Conservation (phyloP, 1,139 yeast species). For the Scheffersomyces illinoinensis region DNA sequence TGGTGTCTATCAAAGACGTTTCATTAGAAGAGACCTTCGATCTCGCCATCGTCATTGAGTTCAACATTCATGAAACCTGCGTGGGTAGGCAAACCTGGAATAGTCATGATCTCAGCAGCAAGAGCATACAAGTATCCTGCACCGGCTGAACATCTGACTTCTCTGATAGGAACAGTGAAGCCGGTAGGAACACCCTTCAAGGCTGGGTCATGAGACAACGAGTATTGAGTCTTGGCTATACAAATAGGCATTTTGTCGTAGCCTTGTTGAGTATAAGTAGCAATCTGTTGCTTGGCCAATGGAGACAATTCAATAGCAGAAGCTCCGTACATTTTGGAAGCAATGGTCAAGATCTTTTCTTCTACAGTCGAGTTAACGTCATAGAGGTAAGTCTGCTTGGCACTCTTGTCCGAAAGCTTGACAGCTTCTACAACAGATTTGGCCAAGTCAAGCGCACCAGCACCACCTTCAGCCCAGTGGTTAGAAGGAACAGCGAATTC, state of each 20-base stretch:
- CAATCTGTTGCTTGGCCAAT: constrained; percentile 66
- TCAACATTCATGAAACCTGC: constrained; percentile 86
- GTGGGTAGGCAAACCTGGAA: constrained; percentile 81
- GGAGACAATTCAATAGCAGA: constrained; percentile 65
- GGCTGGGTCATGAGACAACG: constrained; percentile 78
- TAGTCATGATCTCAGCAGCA: constrained; percentile 82
- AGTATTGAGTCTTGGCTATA: constrained; percentile 83
- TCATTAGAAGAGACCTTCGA: constrained; percentile 68
- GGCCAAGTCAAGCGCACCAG: constrained; percentile 70
- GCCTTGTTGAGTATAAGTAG: constrained; percentile 66
- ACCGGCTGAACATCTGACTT: constrained; percentile 77
- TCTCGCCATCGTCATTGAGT: constrained; percentile 74
- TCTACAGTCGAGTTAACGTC: constrained; percentile 62
- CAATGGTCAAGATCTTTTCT: constrained; percentile 63
- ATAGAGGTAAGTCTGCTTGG: constrained; percentile 57
- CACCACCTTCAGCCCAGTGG: constrained; percentile 84
- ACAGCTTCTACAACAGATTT: constrained; percentile 67
- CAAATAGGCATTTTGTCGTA: constrained; percentile 76
- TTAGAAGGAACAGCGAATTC: constrained; percentile 71
- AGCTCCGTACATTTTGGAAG: constrained; percentile 78
- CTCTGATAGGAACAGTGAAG: constrained; percentile 77
- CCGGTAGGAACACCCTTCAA: constrained; percentile 82
- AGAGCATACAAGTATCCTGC: constrained; percentile 82
- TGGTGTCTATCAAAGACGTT: not conserved
- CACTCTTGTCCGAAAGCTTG: constrained; percentile 24